Base-by-base conservation (phyloP, 1,284 basidiomycete genomes). In the Anthracocystis walkeri region DNA sequence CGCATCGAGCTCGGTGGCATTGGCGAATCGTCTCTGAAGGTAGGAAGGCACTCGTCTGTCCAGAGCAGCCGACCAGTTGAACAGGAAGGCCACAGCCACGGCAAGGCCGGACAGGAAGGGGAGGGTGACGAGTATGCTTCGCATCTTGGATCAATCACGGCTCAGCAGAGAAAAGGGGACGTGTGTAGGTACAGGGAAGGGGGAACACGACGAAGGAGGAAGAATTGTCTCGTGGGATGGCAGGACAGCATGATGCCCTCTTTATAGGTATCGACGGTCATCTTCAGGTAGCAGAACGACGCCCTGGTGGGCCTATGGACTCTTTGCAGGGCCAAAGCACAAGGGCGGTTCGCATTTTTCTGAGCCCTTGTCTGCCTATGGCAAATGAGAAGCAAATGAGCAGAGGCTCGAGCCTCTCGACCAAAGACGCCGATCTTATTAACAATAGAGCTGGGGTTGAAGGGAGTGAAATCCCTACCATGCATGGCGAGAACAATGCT, bases 1-100 rank as follows among this genome's bases (percentile, higher is more conserved):
- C 1, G 74, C 69, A 40, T 58, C 53, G 18, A 65, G 55, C 51
- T 76, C 66, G 48, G 74, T 76, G 14, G 51, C 14, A 59, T 76
- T 76, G 58, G 68, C 45, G n/a, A 45, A 42, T 18, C 72, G 72
- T 44, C 31, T 69, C 48, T 69, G 65, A 2, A 68, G n/a, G 27
- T 49, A 49, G 51, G 65, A 54, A 2, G 68, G 54, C 2, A 45
- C 41, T 1, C 31, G 35, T 11, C 46, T 52, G 55, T 71, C 63
- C 23, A 50, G 48, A 3, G 68, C 70, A 3, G 56, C 52, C 16
- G 65, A 64, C 70, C 70, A 73, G 49, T 58, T 73, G 64, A 63
- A 40, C 11, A 73, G 46, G 42, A 67, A 60, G 4, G 60, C 52
- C 65, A 67, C 29, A 10, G 71, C 54, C 14, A 67, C 53, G 25